Percentiles rank a stretch among this genome's conserved stretches.
Conservation (phyloP, 345 rosid species). For the Moringa oleifera region DNA sequence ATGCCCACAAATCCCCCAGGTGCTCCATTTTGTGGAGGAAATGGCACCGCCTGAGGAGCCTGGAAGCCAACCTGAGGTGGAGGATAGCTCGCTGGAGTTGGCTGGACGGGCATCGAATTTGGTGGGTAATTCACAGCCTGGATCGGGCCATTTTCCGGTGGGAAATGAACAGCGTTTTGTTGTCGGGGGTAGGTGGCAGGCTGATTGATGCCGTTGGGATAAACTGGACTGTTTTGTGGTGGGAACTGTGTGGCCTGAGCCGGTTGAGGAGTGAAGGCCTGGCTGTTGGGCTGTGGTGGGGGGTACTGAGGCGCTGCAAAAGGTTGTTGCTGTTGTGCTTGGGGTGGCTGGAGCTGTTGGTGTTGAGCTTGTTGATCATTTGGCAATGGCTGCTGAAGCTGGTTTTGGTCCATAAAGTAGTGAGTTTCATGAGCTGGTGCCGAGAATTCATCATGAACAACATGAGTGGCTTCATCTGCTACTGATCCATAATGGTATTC, state of each 20-base stretch:
- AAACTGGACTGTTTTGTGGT: constrained; percentile 5
- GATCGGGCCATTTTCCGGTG: constrained; percentile 7
- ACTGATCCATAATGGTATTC: constrained; percentile 16
- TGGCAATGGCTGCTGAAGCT: not conserved
- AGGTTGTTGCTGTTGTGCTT: not conserved
- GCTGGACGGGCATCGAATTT: too few relatives aligned
- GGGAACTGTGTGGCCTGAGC: constrained; percentile 8
- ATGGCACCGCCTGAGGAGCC: too few relatives aligned
- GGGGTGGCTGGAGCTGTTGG: constrained; percentile 10
- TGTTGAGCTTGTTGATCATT: constrained; percentile 1
- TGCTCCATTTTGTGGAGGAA: too few relatives aligned
- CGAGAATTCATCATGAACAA: not conserved
- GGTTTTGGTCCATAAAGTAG: not conserved
- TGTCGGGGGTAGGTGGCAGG: not conserved
- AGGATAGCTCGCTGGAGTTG: constrained; percentile 2
- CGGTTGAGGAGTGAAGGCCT: constrained; percentile 1
- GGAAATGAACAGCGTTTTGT: constrained; percentile 8
- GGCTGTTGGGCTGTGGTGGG: constrained; percentile 9
- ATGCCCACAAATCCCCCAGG: too few relatives aligned
- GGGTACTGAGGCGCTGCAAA: constrained; percentile 1
- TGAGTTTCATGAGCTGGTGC: constrained; percentile 6
- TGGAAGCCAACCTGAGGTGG: not conserved
- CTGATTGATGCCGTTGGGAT: not conserved
- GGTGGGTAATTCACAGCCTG: not conserved
- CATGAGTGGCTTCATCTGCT: not conserved